Base-by-base conservation (phyloP, 1,284 basidiomycete species). In the Leccinum colubrinum region DNA sequence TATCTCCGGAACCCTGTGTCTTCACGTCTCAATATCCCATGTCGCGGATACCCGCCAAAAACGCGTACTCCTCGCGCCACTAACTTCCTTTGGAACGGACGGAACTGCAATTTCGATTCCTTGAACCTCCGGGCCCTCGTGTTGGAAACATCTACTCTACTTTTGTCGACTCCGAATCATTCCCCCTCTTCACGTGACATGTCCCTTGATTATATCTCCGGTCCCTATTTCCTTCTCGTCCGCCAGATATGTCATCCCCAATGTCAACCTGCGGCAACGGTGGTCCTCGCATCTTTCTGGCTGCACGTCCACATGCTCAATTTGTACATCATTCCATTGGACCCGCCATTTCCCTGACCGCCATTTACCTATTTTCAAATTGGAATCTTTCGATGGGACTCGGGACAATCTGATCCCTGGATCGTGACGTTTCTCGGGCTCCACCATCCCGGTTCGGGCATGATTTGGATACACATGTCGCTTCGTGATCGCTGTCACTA, bases 91-190 rank as follows among this genome's bases (percentile, higher is more conserved):
- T 64, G 59, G 63, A 67, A 61, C 56, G 57, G 27, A 39, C 11
- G 62, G 30, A 67, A 74, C 72, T 50, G 72, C 70, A 62, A 63
- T 74, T 63, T 60, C 53, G 63, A 61, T 66, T 66, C n/a, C 55
- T 55, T 62, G 43, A 54, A 65, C 71, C 60, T 64, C 71, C 72
- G 69, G 69, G 59, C 52, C 71, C 70, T 73, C 71, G 56, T 73
- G 69, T 63, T 59, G 15, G 62, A 52, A 50, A 59, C 39, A 14
- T 41, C 37, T 17, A 50, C 54, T 41, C 62, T 22, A 20, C 58
- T 56, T 65, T 64, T 25, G 51, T 68, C 41, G 14, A 52, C 27
- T 8, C n/a, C 37, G 37, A 35, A 59, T 55, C 56, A 41, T 51
- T 17, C 25, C 43, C 48, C 25, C 9, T 17, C n/a, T 33, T 59